Base-by-base conservation (phyloP, 129 eudicot species). In the Heracleum sosnowskyi region DNA sequence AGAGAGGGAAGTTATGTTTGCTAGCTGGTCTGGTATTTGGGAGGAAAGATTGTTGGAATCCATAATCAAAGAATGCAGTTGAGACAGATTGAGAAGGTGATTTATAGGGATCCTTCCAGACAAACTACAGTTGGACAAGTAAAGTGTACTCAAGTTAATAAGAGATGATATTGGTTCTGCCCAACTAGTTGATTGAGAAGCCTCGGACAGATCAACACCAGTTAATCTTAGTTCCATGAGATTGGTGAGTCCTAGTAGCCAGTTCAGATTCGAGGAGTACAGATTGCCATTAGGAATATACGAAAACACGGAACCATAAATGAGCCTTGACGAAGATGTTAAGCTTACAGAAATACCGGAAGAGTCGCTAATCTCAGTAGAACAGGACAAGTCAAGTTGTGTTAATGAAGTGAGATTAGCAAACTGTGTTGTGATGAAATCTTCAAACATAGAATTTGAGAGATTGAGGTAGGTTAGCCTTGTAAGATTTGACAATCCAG, bases 391-490 rank as follows among this genome's bases (percentile, higher is more conserved):
- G 33, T 77, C 80, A 60, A 77, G 71, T 39, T 62, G 34, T 57
- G 34, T 37, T 60, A 77, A 60, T 24, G 73, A 60, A 62, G 73
- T 26, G 57, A 60, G 80, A 60, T 62, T 77, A 13, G 72, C 73
- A 22, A 77, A 36, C 62, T 77, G 80, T 35, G 79, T 77, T 60
- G 80, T 77, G 42, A 62, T 60, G 36, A 40, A 16, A n/a, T 55
- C 80, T 57, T 77, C 18, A 64, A 77, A 77, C 73, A 90, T 87
- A 7, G 87, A 51, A 28, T 76, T 34, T 4, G 89, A 81, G 34
- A 88, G 76, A 46, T 83, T 79, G 9, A 88, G 80, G 64, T 76
- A 29, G 7, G 57, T 36, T 69, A 85, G 6, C 13, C 33, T 76
- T 33, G 66, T 66, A 34, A 88, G 87, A 7, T 76, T 82, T 22